phyloP scores from a whole-genome alignment of 2,329 filamentous ascomycete species.

The Colletotrichum godetiae region DNA sequence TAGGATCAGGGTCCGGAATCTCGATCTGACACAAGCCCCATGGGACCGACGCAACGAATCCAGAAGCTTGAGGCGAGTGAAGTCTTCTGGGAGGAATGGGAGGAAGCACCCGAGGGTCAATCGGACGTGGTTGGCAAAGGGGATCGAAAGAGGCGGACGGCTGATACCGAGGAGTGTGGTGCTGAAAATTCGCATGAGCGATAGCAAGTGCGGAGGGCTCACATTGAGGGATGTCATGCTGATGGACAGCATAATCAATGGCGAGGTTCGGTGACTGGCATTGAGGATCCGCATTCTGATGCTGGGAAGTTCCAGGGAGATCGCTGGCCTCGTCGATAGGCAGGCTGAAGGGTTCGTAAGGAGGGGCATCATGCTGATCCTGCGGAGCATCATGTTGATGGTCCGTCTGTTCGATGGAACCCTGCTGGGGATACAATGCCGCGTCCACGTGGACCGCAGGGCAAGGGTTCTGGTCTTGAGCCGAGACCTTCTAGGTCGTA shows the following conservation, averaged over 20 bases:
- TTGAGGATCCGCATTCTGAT: no score
- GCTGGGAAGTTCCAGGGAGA: no score
- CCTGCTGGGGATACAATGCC: no score
- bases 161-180: no score
- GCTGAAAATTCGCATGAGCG: no score
- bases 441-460: neutral
- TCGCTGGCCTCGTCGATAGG: neutral
- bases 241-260: no score
- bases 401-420: neutral
- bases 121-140: neutral
- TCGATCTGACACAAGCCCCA: neutral
- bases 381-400: neutral
- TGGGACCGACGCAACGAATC: neutral
- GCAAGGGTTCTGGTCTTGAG: slow-evolving; percentile 2
- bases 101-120: neutral
- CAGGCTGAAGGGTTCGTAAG: neutral
- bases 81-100: neutral
- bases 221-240: no score
- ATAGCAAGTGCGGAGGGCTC: no score
- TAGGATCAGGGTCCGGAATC: neutral
- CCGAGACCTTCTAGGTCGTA: slow-evolving; percentile 30
- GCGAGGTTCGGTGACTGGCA: no score
- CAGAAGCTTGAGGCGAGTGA: neutral
- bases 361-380: neutral
- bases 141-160: no score